Evolutionary conservation across 495 filamentous ascomycete species (phyloP), one percentile per base, ranked within the genome.

Genomic region (Poronia punctata): DNA sequence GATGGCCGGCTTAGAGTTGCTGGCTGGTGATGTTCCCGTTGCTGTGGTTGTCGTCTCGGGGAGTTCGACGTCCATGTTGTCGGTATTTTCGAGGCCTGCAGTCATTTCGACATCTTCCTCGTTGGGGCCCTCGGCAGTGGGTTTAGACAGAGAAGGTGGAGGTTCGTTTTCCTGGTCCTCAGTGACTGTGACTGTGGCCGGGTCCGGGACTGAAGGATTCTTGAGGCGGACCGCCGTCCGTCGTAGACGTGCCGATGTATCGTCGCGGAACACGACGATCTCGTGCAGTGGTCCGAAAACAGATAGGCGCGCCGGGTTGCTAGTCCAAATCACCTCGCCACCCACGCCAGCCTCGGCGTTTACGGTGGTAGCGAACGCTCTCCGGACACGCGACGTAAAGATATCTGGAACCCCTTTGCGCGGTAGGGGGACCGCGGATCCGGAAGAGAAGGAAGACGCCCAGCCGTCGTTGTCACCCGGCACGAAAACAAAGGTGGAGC

Each of bases 391-490:
- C 6, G 79, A 84, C 0, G 89, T 95, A 57, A 96, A 97, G 30
- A 95, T 53, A 2, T 90, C 85, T 6, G 92, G 93, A 3, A 98
- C 73, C 0, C 66, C 54, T 32, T 80, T 78, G 9, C 84, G 70
- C 0, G 92, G 92, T 9, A 96, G 53, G 6, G 79, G 70, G 1
- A 80, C 74, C 1, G 85, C 75, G 28, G 87, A 82, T n/a, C 92
- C 92, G 9, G 78, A 81, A 2, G 82, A 82, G 60, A 95, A 95
- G 3, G 86, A 75, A 0, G 87, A 90, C 2, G 66, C 62, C 92
- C 92, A 98, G 8, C 88, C 87, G 56, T 98, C 92, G 58, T 94
- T 93, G 56, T 96, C 90, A 27, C 90, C 90, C 2, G 92, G 92
- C 0, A 98, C 83, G 50, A 97, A 95, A 9, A 95, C 63, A 49